These are phyloP conservation scores for Penicillium flavigenum DNA, from an alignment of 495 filamentous ascomycete species.

Conservation along the genomic window DNA sequence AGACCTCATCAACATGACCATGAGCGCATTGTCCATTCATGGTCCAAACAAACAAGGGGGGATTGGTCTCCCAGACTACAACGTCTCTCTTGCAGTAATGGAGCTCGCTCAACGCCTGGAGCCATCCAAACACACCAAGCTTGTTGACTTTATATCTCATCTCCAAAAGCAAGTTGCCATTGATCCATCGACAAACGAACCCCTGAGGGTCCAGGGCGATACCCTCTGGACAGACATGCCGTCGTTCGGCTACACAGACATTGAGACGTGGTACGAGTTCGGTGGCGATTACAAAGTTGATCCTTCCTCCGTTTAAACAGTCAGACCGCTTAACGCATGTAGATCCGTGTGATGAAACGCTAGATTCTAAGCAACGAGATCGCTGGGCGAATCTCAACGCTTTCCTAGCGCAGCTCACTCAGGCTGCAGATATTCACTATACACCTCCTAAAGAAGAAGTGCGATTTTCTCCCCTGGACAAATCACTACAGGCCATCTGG, in stretches of 20 bases:
- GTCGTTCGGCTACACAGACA: slow-evolving; percentile 6
- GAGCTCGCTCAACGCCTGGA: slow-evolving; percentile 16
- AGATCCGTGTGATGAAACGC: slow-evolving; percentile 2
- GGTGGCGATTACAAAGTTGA: slow-evolving; percentile 8
- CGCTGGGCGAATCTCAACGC: slow-evolving; percentile 9
- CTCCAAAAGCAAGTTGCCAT: slow-evolving; percentile 8
- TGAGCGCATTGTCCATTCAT: background rate
- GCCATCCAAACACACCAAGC: slow-evolving; percentile 5
- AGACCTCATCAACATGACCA: slow-evolving; percentile 9
- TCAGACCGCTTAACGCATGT: slow-evolving; percentile 1
- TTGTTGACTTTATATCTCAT: slow-evolving; percentile 8
- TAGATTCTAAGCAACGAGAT: slow-evolving; percentile 1
- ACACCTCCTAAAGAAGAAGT: background rate
- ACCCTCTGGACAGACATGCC: slow-evolving; percentile 11
- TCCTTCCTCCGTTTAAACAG: background rate
- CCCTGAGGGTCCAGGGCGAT: slow-evolving; percentile 2
- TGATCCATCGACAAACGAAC: slow-evolving; percentile 5
- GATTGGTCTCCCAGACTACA: slow-evolving; percentile 13
- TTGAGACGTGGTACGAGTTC: slow-evolving; percentile 5
- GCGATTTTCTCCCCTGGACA: slow-evolving; percentile 6
- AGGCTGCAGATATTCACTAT: background rate
- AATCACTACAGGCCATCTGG: slow-evolving; percentile 6
- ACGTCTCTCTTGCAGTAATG: slow-evolving; percentile 12
- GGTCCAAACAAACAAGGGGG: slow-evolving; percentile 3
- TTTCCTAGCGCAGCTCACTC: slow-evolving; percentile 10